phyloP scores from a whole-genome alignment of 257 asterid genomes.

The Scutellaria barbata region DNA sequence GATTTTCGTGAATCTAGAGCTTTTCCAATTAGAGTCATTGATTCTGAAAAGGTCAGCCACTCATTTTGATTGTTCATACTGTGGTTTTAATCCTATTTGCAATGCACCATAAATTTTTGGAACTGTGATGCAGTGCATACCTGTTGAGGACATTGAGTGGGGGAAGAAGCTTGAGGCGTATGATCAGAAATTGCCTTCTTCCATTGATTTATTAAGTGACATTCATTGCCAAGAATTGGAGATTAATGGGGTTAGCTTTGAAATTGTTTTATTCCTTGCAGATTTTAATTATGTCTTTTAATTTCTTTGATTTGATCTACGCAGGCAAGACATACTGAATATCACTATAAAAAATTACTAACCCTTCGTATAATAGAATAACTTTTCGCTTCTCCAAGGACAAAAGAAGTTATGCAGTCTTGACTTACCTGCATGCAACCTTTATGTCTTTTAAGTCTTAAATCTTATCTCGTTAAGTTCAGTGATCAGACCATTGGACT shows the following conservation, averaged over 20 bases:
- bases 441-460: not conserved
- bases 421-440: not conserved
- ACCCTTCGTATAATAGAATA: not conserved
- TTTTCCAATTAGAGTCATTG: constrained; percentile 68
- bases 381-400: not conserved
- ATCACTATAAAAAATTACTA: too few species aligned
- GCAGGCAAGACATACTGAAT: not conserved
- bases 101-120: constrained; percentile 11
- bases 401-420: not conserved
- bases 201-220: constrained; percentile 47
- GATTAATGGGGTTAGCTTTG: constrained; percentile 62
- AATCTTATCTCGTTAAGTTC: constrained; percentile 3
- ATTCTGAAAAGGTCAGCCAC: constrained; percentile 53
- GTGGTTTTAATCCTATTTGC: not conserved
- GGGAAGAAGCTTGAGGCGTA: constrained; percentile 39
- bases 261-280: constrained; percentile 16
- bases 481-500: not conserved
- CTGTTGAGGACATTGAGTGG: constrained; percentile 55
- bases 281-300: not conserved
- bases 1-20: constrained; percentile 51
- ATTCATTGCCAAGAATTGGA: constrained; percentile 48
- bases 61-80: constrained; percentile 24
- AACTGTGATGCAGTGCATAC: constrained; percentile 53
- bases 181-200: constrained; percentile 53
- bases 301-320: not conserved